A percentile compares a stretch with the other conserved stretches of the same genome.
phyloP scores from a whole-genome alignment of 75 land plant species.

The Azolla pinnata region DNA sequence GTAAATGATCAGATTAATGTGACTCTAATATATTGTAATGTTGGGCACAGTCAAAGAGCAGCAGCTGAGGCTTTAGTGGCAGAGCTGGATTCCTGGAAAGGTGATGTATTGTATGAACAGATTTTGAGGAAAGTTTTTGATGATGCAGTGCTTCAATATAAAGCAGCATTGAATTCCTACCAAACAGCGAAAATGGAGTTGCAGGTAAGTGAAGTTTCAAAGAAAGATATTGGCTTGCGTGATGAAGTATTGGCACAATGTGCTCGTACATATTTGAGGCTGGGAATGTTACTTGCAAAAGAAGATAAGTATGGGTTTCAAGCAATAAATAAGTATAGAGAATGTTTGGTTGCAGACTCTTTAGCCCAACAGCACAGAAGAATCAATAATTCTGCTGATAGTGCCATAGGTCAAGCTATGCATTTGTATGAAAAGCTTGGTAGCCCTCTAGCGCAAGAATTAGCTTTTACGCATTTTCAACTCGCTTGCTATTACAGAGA shows the following conservation, averaged over 20 bases:
- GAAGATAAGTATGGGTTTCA: slow-evolving; percentile 40
- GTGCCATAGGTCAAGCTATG: slow-evolving; percentile 78
- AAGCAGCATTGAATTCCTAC: slow-evolving; percentile 64
- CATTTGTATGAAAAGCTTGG: slow-evolving; percentile 76
- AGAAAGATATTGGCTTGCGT: slow-evolving; percentile 28
- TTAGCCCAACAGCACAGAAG: slow-evolving; percentile 14
- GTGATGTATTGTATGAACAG: slow-evolving; percentile 26
- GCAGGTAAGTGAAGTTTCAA: slow-evolving; percentile 16
- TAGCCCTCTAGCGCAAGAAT: slow-evolving; percentile 67
- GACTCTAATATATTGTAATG: slow-evolving; percentile 70
- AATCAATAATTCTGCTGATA: slow-evolving; percentile 58
- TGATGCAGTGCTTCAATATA: slow-evolving; percentile 56
- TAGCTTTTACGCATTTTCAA: slow-evolving; percentile 84
- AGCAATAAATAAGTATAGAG: slow-evolving; percentile 3
- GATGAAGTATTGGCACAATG: slow-evolving; percentile 79
- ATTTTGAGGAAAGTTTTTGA: slow-evolving; percentile 41
- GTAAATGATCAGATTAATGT: slow-evolving; percentile 76
- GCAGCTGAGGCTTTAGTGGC: slow-evolving; percentile 76
- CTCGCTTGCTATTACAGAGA: slow-evolving; percentile 78
- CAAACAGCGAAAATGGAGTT: slow-evolving; percentile 61
- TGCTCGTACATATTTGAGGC: slow-evolving; percentile 81
- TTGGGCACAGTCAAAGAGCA: slow-evolving; percentile 84
- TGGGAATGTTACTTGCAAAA: slow-evolving; percentile 86
- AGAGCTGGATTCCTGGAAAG: slow-evolving; percentile 41
- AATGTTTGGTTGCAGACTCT: slow-evolving; percentile 9